Conservation (phyloP, 371 early-diverging fungal genomes). For the Actinomucor elegans region DNA sequence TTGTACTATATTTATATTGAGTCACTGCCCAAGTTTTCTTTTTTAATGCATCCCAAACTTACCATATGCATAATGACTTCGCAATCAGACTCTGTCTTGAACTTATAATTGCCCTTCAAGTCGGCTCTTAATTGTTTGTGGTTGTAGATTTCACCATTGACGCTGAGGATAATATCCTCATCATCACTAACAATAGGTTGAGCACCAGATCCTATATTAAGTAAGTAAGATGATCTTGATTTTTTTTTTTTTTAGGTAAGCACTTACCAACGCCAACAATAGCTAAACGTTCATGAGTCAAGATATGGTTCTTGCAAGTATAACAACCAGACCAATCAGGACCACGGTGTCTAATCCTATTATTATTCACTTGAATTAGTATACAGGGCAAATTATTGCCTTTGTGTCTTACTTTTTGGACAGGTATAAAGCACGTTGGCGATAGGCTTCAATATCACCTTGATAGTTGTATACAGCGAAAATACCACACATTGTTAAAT, state of each 20-base stretch:
- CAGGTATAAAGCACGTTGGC: slow-evolving; percentile 80
- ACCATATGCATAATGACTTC: slow-evolving; percentile 93
- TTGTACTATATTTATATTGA: slow-evolving; percentile 63
- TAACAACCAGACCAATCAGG: slow-evolving; percentile 96
- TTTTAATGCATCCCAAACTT: slow-evolving; percentile 21
- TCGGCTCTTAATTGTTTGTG: slow-evolving; percentile 78
- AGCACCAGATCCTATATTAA: slow-evolving; percentile 88
- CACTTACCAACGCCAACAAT: slow-evolving; percentile 93
- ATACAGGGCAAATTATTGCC: neutral
- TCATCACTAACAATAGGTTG: slow-evolving; percentile 93
- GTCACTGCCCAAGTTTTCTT: neutral
- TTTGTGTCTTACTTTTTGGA: slow-evolving; percentile 78
- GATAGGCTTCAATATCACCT: slow-evolving; percentile 73
- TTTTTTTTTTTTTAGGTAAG: neutral
- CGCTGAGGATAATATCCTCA: slow-evolving; percentile 77
- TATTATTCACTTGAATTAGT: slow-evolving; percentile 10
- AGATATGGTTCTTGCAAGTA: slow-evolving; percentile 75
- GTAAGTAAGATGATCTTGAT: no score
- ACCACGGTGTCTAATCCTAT: slow-evolving; percentile 89
- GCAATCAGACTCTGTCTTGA: slow-evolving; percentile 96
- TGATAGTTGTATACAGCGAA: slow-evolving; percentile 89
- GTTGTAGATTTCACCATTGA: slow-evolving; percentile 98
- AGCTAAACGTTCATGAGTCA: slow-evolving; percentile 96
- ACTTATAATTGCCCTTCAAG: slow-evolving; percentile 68
- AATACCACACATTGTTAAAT: slow-evolving; percentile 88